Evolutionary conservation across 2,329 filamentous ascomycete species (phyloP), one percentile per base, ranked within the genome.

Genomic region (Gyromitra esculenta): DNA sequence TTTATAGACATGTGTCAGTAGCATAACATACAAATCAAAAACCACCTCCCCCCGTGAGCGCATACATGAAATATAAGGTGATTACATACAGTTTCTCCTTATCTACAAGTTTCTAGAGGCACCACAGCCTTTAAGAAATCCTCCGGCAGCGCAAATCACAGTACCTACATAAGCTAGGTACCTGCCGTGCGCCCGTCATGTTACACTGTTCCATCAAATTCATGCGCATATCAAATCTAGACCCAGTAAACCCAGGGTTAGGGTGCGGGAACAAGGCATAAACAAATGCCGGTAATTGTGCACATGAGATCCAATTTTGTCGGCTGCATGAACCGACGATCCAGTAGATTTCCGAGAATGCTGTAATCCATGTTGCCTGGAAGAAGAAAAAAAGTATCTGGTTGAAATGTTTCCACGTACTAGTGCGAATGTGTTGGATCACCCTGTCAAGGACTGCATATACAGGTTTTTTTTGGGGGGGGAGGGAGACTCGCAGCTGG

Each of bases 261-360:
- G 71, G 71, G 71, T 73, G 63, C 71, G 71, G 71, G 71, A 62
- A 54, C 18, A 62, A 39, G 41, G 18, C 25, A 65, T 56, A 31
- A 31, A 31, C 25, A 31, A 31, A 31, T 45, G 52, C 15, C 43
- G 37, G 37, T 41, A 60, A 41, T 60, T 9, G 9, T 25, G 8
- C 18, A 21, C 37, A 25, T 73, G 15, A 66, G 41, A 39, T 21
- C n/a, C 48, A 39, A 54, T 72, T 50, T 31, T 60, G 41, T 59
- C 62, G 31, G 52, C 60, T 67, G 52, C 70, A 45, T 71, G 41
- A 57, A 37, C 50, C 48, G 31, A 48, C 39, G 60, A 50, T 43
- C 62, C 52, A 50, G 52, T n/a, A 57, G 62, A 57, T 65, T 73
- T 73, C 18, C 65, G 21, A 56, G 37, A n/a, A 56, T n/a, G 18